These are phyloP conservation scores for Dicorynia guianensis DNA, from an alignment of 306 rosid genomes.

Conservation along the genomic window DNA sequence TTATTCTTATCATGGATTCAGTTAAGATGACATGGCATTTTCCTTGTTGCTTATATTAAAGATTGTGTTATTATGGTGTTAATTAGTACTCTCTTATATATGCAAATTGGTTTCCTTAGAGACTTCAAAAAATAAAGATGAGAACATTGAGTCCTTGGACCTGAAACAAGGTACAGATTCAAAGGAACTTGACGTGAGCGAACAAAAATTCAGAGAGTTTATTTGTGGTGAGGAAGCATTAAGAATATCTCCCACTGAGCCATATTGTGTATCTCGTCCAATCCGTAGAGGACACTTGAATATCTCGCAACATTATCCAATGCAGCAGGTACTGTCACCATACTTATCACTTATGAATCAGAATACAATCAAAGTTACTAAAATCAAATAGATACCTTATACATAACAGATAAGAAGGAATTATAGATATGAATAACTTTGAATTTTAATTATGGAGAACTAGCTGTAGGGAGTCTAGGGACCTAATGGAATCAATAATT, in stretches of 20 bases:
- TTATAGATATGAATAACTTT: background rate
- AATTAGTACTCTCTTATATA: constrained; percentile 30
- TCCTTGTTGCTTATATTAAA: constrained; percentile 25
- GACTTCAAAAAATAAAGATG: constrained; percentile 49
- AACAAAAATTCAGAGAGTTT: constrained; percentile 58
- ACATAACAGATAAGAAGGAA: constrained; percentile 4
- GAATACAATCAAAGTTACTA: constrained; percentile 6
- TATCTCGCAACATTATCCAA: constrained; percentile 83
- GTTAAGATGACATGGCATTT: constrained; percentile 13
- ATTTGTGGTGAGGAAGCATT: constrained; percentile 92
- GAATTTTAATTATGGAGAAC: no score
- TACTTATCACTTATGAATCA: constrained; percentile 34
- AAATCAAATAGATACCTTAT: background rate
- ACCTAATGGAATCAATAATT: no score
- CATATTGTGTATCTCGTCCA: constrained; percentile 85
- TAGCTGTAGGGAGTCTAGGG: no score
- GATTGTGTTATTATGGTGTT: constrained; percentile 39
- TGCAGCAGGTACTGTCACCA: constrained; percentile 84
- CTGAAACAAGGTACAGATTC: constrained; percentile 59
- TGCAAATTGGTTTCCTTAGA: constrained; percentile 52
- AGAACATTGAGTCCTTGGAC: constrained; percentile 50
- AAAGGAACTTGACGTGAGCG: constrained; percentile 50
- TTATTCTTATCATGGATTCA: constrained; percentile 21
- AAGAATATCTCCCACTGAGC: constrained; percentile 74
- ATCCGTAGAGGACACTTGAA: constrained; percentile 95